phyloP scores from a whole-genome alignment of 169 alveolate genomes.

The Plasmodium cynomolgi region DNA sequence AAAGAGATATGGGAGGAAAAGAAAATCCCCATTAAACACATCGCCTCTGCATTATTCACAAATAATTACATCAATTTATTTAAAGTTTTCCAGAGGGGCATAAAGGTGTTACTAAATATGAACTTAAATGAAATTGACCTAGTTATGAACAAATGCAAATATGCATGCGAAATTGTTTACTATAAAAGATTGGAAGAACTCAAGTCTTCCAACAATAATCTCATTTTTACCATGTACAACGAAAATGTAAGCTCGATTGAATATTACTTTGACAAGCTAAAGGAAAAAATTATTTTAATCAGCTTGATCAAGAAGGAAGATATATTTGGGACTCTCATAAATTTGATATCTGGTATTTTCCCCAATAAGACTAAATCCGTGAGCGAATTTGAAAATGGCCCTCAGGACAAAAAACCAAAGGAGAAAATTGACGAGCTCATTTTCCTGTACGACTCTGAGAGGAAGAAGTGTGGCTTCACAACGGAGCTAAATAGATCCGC shows the following conservation, averaged over 20 bases:
- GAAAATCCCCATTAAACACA: constrained; percentile 64
- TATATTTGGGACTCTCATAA: constrained; percentile 19
- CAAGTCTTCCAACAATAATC: constrained; percentile 25
- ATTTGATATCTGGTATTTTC: constrained; percentile 43
- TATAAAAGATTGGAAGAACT: constrained; percentile 62
- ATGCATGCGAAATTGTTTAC: constrained; percentile 67
- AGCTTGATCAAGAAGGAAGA: constrained; percentile 43
- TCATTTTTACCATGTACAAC: constrained; percentile 62
- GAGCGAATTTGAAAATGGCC: not conserved
- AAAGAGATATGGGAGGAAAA: constrained; percentile 20
- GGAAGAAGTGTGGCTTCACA: constrained; percentile 35
- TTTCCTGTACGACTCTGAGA: constrained; percentile 21
- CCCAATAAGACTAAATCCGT: constrained; percentile 17
- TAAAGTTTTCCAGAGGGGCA: constrained; percentile 40
- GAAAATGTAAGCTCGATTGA: constrained; percentile 68
- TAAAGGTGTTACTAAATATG: constrained; percentile 21
- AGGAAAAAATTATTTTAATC: constrained; percentile 60
- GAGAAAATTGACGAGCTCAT: constrained; percentile 14
- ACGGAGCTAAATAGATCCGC: constrained; percentile 15
- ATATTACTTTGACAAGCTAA: constrained; percentile 69
- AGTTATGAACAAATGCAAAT: constrained; percentile 60
- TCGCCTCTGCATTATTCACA: constrained; percentile 52
- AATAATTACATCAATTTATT: constrained; percentile 61
- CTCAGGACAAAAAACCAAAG: not conserved
- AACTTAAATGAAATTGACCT: constrained; percentile 14